phyloP scores from a whole-genome alignment of 257 asterid species.

The Solanum virginianum region DNA sequence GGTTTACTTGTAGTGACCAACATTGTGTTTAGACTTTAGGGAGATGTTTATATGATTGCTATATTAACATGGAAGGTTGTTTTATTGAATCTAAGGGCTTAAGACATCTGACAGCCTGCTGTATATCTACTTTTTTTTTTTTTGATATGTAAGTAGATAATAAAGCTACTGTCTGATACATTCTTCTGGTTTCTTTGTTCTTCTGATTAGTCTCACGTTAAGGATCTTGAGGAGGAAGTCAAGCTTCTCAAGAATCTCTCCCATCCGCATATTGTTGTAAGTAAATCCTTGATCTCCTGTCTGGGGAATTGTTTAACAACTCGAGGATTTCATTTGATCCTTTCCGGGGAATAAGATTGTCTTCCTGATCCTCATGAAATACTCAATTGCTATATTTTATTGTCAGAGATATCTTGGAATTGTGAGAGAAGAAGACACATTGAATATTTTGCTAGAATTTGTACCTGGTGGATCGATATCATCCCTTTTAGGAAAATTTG shows the following conservation, averaged over 20 bases:
- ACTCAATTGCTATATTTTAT: background rate
- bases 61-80: background rate
- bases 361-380: background rate
- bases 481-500: conserved; percentile 92
- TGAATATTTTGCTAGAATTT: conserved; percentile 86
- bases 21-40: background rate
- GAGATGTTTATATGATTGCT: background rate
- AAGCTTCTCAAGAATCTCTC: conserved; percentile 87
- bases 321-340: no score
- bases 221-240: conserved; percentile 97
- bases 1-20: background rate
- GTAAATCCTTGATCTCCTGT: conserved; percentile 5
- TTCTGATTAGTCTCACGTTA: conserved; percentile 51
- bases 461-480: conserved; percentile 98
- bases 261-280: conserved; percentile 92
- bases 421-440: conserved; percentile 82
- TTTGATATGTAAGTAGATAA: background rate
- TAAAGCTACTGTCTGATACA: background rate
- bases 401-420: conserved; percentile 95
- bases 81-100: background rate
- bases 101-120: background rate
- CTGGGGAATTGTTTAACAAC: background rate
- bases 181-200: background rate
- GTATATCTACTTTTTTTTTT: background rate
- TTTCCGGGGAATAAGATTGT: no score